These are phyloP conservation scores for Massospora cicadina DNA, from an alignment of 371 early-diverging fungal species.

Conservation along the genomic window DNA sequence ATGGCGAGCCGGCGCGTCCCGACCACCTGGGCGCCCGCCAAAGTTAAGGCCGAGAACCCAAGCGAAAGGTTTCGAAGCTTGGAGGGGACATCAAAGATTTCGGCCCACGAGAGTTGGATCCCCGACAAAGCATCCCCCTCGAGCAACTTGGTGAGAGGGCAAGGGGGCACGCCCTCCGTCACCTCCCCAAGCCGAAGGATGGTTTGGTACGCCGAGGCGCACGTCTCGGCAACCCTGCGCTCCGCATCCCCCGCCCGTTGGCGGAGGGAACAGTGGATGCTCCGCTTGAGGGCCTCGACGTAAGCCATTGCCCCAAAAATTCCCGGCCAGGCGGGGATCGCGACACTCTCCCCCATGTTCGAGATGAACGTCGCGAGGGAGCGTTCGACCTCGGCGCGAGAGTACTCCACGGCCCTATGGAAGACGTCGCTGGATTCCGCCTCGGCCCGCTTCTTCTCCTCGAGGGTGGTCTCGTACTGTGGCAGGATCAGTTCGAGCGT, in stretches of 20 bases:
- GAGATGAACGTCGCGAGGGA: neutral
- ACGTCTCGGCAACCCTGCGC: neutral
- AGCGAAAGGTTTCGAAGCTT: neutral
- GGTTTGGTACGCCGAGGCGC: neutral
- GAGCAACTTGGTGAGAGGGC: neutral
- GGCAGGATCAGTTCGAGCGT: slow-evolving; percentile 3
- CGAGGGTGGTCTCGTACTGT: slow-evolving; percentile 3
- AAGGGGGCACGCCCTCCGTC: neutral
- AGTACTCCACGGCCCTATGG: neutral
- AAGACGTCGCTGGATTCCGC: neutral
- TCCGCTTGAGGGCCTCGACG: neutral
- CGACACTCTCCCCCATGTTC: neutral
- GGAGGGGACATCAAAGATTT: slow-evolving; percentile 1
- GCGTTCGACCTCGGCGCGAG: neutral
- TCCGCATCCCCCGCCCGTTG: neutral
- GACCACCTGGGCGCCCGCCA: slow-evolving; percentile 1
- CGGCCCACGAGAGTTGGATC: neutral
- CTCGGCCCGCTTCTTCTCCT: neutral
- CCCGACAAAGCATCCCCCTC: neutral
- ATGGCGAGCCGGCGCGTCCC: neutral
- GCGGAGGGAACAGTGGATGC: neutral
- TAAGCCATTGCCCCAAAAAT: neutral
- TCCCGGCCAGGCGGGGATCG: neutral
- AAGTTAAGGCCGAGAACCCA: neutral
- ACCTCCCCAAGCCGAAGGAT: neutral